These are phyloP conservation scores for Daldinia eschscholtzii DNA, from an alignment of 2,329 filamentous ascomycete species.

Conservation along the genomic window DNA sequence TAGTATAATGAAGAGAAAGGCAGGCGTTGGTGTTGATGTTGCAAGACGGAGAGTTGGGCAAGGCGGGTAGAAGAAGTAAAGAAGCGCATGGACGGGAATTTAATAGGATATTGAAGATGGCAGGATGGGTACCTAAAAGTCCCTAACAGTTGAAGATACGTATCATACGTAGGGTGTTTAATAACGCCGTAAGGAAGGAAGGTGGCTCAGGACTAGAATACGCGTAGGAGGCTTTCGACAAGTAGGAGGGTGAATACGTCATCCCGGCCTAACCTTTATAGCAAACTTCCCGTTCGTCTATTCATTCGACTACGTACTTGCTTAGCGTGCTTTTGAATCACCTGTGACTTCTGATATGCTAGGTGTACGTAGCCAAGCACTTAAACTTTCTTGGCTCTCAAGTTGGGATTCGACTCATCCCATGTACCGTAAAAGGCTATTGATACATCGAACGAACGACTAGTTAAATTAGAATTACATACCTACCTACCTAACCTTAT, in stretches of 20 bases:
- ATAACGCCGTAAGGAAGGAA: constrained; percentile 27
- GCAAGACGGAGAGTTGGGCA: constrained; percentile 25
- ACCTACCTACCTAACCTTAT: no score
- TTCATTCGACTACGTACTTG: constrained; percentile 8
- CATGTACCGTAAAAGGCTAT: not conserved
- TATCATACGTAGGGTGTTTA: constrained; percentile 21
- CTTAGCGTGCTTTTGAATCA: constrained; percentile 24
- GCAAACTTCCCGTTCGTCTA: constrained; percentile 28
- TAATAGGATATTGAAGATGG: constrained; percentile 17
- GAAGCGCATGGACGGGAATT: constrained; percentile 36
- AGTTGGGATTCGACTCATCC: constrained; percentile 30
- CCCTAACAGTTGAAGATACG: constrained; percentile 18
- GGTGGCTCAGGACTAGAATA: constrained; percentile 26
- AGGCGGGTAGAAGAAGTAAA: constrained; percentile 20
- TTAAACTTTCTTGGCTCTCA: constrained; percentile 2
- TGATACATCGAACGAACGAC: not conserved
- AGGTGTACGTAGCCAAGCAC: not conserved
- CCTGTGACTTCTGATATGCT: not conserved
- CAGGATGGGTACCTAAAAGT: not conserved
- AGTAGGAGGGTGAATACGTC: constrained; percentile 40
- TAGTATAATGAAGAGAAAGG: constrained; percentile 22
- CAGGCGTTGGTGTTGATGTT: constrained; percentile 22
- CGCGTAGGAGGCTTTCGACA: constrained; percentile 30
- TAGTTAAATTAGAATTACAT: not conserved
- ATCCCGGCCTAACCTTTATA: constrained; percentile 30